These are phyloP conservation scores for Dipteronia dyeriana DNA, from an alignment of 345 rosid species.

Conservation along the genomic window DNA sequence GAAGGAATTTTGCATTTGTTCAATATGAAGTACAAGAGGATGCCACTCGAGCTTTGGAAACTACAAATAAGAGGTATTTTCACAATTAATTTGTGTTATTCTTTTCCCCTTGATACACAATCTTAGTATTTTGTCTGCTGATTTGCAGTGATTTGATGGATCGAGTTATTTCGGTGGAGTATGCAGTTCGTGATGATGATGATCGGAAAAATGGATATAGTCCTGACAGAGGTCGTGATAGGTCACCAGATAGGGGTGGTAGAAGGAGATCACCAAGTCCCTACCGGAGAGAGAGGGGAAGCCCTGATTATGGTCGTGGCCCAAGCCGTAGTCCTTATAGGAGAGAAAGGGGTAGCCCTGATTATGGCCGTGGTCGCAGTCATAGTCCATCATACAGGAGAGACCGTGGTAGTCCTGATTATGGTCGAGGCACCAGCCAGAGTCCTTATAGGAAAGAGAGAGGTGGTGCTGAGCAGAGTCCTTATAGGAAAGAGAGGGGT, in stretches of 20 bases:
- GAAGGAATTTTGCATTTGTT: constrained; percentile 95
- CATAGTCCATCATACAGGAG: constrained; percentile 56
- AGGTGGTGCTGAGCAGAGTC: constrained; percentile 48
- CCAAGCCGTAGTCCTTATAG: constrained; percentile 57
- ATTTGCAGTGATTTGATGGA: constrained; percentile 82
- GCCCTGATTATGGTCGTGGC: constrained; percentile 94
- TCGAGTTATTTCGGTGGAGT: constrained; percentile 88
- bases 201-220: constrained; percentile 63
- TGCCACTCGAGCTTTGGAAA: constrained; percentile 81
- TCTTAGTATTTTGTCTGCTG: constrained; percentile 7
- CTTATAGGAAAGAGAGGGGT: constrained; percentile 52
- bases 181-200: constrained; percentile 90
- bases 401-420: constrained; percentile 62
- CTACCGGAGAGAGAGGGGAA: constrained; percentile 76
- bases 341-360: constrained; percentile 74
- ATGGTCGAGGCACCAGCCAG: constrained; percentile 44
- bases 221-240: constrained; percentile 71
- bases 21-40: constrained; percentile 90
- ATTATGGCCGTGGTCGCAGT: constrained; percentile 70
- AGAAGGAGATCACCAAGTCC: constrained; percentile 83
- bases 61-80: constrained; percentile 74
- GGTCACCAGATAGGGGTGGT: constrained; percentile 76
- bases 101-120: neutral
- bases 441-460: constrained; percentile 50
- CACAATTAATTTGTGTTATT: constrained; percentile 6